Base-by-base conservation (phyloP, 116 monocot genomes). In the Posidonia oceanica region DNA sequence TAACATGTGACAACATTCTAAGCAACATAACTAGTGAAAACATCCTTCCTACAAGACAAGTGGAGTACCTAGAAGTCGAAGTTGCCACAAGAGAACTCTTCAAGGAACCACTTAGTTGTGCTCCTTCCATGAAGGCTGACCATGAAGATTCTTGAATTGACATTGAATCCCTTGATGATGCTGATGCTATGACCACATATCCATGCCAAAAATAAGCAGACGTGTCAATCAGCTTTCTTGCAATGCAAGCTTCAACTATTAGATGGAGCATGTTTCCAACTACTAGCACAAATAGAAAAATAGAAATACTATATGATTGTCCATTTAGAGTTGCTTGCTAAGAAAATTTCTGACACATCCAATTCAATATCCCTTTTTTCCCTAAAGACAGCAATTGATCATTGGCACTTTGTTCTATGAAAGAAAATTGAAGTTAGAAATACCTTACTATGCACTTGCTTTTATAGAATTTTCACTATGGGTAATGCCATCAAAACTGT, bases 181-280 rank as follows among this genome's bases (percentile, higher is more conserved):
- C 16, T 48, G 79, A 41, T 63, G 78, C 79, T 59, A 63, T 63
- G 69, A 69, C 75, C 38, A 91, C 84, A 84, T 95, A 95, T 6
- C 88, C 86, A 75, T 86, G 84, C 95, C 95, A 95, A 77, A 91
- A 84, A 72, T 95, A 95, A 63, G 88, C 88, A 69, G 95, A 91
- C 71, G 95, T 88, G 69, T 95, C 95, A 20, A 95, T 79, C 59
- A 95, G 73, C 29, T 91, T 84, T 66, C 95, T 88, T 11, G 95
- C 75, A 64, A 95, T 95, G 64, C 95, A 95, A 42, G 91, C 91
- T 84, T 95, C 95, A 70, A 95, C 86, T 66, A 95, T 83, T 67
- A 95, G 83, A 81, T 95, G 95, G 62, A 91, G 69, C 85, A 95
- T 86, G 72, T 64, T 95, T 36, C 95, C 95, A 73, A 67, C 95